phyloP scores from a whole-genome alignment of 805 yeast genomes.

The Pichia exigua region DNA sequence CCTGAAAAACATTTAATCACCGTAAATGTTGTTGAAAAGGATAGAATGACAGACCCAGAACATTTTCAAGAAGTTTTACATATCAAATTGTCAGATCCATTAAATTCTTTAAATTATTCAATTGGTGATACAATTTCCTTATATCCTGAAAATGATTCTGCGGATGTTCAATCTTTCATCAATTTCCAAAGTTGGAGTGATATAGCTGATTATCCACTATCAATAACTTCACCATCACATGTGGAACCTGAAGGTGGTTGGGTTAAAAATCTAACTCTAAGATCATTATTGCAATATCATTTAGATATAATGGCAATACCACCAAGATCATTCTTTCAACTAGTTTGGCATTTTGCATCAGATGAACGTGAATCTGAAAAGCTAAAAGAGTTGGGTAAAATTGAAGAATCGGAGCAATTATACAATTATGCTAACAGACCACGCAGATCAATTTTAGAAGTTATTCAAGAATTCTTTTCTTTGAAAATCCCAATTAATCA shows the following conservation, averaged over 20 bases:
- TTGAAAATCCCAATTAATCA: constrained; percentile 69
- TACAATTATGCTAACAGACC: constrained; percentile 93
- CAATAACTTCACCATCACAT: constrained; percentile 20
- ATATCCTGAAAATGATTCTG: constrained; percentile 64
- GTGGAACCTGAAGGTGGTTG: constrained; percentile 51
- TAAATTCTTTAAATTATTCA: constrained; percentile 29
- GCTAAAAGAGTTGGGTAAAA: constrained; percentile 61
- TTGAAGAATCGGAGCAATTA: constrained; percentile 71
- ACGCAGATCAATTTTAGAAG: constrained; percentile 78
- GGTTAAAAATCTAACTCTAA: constrained; percentile 54
- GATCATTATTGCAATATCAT: constrained; percentile 69
- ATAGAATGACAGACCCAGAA: constrained; percentile 54
- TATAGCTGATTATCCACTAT: constrained; percentile 54
- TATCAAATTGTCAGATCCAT: constrained; percentile 34
- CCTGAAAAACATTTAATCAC: neutral
- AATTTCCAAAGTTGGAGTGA: constrained; percentile 67
- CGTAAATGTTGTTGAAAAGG: constrained; percentile 45
- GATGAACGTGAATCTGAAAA: constrained; percentile 72
- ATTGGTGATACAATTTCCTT: constrained; percentile 83
- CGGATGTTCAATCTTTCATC: constrained; percentile 57
- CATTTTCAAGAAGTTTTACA: constrained; percentile 91
- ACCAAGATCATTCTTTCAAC: constrained; percentile 68
- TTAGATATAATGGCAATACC: constrained; percentile 81
- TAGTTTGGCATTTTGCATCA: constrained; percentile 65
- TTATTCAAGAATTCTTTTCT: constrained; percentile 71